Conservation (phyloP, 2,329 filamentous ascomycete genomes). For the Epichloe gansuensis region DNA sequence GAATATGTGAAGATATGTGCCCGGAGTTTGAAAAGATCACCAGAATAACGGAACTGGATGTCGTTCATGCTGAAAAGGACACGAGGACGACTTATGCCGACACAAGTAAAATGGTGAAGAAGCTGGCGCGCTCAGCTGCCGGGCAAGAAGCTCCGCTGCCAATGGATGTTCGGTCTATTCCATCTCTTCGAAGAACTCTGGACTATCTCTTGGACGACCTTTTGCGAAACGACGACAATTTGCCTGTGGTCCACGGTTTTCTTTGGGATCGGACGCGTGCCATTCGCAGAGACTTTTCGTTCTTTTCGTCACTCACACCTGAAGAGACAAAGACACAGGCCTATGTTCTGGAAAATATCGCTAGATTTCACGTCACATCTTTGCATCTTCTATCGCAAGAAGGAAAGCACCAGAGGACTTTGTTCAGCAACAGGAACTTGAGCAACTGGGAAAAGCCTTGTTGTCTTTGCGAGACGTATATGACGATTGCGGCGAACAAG, state of each 20-base stretch:
- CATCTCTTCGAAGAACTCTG: slow-evolving; percentile 44
- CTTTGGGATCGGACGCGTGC: slow-evolving; percentile 58
- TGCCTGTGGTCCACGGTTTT: slow-evolving; percentile 47
- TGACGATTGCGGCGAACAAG: slow-evolving; percentile 49
- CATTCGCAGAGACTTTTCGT: slow-evolving; percentile 56
- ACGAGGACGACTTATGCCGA: slow-evolving; percentile 31
- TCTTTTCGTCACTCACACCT: slow-evolving; percentile 47
- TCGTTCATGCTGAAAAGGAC: slow-evolving; percentile 43
- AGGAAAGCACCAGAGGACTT: slow-evolving; percentile 46
- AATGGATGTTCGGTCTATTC: slow-evolving; percentile 53
- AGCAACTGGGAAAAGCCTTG: slow-evolving; percentile 54
- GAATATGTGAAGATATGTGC: slow-evolving; percentile 59
- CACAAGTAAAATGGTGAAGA: slow-evolving; percentile 50
- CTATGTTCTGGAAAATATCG: slow-evolving; percentile 53
- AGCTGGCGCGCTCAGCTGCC: slow-evolving; percentile 54
- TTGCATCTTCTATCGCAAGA: slow-evolving; percentile 49
- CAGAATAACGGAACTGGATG: slow-evolving; percentile 49
- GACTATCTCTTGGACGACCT: slow-evolving; percentile 52
- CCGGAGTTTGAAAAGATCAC: slow-evolving; percentile 54
- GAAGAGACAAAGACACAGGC: slow-evolving; percentile 47
- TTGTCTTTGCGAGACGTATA: slow-evolving; percentile 55
- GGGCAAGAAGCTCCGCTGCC: slow-evolving; percentile 56
- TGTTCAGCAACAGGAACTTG: slow-evolving; percentile 54
- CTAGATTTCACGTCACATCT: slow-evolving; percentile 53
- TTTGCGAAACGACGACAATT: slow-evolving; percentile 40